Percentiles rank a stretch among this genome's conserved stretches.
phyloP scores from a whole-genome alignment of 495 filamentous ascomycete species.

The Penicillium coffeae region DNA sequence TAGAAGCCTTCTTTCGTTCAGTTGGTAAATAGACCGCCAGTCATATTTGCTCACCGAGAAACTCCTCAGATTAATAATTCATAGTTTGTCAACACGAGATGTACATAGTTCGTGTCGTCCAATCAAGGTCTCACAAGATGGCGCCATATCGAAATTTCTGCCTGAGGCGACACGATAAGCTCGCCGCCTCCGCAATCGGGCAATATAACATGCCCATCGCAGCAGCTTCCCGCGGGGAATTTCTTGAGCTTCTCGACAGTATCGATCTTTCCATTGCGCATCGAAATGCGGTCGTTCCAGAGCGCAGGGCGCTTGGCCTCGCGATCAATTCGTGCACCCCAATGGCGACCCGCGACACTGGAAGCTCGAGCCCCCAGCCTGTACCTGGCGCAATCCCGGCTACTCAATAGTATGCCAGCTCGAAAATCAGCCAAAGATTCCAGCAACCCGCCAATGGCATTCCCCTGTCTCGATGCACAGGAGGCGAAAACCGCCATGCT shows the following conservation, averaged over 20 bases:
- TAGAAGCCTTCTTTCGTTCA: too few relatives aligned
- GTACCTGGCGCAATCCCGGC: slow-evolving; percentile 17
- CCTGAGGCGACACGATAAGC: slow-evolving; percentile 14
- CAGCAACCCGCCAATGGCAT: slow-evolving; percentile 88
- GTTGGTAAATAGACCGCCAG: too few relatives aligned
- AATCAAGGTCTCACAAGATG: slow-evolving; percentile 12
- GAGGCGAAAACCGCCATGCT: slow-evolving; percentile 81
- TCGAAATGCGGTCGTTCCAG: slow-evolving; percentile 26
- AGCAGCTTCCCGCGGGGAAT: slow-evolving; percentile 2
- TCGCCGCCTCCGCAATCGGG: slow-evolving; percentile 19
- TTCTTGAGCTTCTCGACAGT: neutral
- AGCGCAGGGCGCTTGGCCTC: slow-evolving; percentile 21
- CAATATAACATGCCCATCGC: slow-evolving; percentile 9
- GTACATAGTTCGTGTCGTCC: neutral
- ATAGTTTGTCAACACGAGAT: neutral
- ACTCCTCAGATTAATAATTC: too few relatives aligned
- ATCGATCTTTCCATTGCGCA: neutral
- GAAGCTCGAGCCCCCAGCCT: slow-evolving; percentile 15
- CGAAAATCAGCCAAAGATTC: slow-evolving; percentile 41
- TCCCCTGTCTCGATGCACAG: slow-evolving; percentile 91
- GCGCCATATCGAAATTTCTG: slow-evolving; percentile 7
- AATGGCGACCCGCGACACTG: slow-evolving; percentile 16
- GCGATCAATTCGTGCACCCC: slow-evolving; percentile 13
- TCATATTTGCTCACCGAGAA: too few relatives aligned
- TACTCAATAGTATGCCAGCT: slow-evolving; percentile 23